A percentile compares a stretch with the other conserved stretches of the same genome.
phyloP scores from a whole-genome alignment of 2,329 filamentous ascomycete genomes.

The Arthroderma sp. region DNA sequence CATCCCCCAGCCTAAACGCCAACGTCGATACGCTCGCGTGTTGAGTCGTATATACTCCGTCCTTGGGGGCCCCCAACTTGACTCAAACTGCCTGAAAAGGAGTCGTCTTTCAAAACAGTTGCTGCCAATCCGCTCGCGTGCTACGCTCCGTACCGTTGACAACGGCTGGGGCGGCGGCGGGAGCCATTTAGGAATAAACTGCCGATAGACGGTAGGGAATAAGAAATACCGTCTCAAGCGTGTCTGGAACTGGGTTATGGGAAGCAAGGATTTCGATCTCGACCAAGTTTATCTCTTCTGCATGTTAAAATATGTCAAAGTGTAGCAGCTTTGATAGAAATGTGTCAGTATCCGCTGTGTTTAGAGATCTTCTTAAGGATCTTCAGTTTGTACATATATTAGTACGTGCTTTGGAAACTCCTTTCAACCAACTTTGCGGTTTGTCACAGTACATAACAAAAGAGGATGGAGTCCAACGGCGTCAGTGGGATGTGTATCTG shows the following conservation, averaged over 20 bases:
- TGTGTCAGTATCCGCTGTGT: background rate
- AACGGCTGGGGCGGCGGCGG: background rate
- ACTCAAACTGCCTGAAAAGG: background rate
- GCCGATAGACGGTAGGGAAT: background rate
- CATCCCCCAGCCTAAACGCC: background rate
- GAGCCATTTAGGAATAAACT: background rate
- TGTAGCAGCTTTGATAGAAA: conserved; percentile 1
- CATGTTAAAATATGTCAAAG: background rate
- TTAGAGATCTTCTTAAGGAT: background rate
- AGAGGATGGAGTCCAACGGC: background rate
- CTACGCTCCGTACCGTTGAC: background rate
- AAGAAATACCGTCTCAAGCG: background rate
- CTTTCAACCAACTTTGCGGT: too few species aligned
- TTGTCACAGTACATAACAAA: background rate
- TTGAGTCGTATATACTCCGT: background rate
- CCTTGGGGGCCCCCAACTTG: background rate
- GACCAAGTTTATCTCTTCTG: conserved; percentile 3
- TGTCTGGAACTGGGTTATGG: background rate
- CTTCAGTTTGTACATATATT: background rate
- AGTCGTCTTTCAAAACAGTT: background rate
- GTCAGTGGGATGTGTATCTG: background rate
- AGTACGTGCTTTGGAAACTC: too few species aligned
- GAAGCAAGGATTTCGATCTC: conserved; percentile 3
- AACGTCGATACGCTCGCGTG: background rate
- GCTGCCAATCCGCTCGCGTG: background rate